phyloP scores from a whole-genome alignment of 2,329 filamentous ascomycete species.

The Aspergillus sergii region DNA sequence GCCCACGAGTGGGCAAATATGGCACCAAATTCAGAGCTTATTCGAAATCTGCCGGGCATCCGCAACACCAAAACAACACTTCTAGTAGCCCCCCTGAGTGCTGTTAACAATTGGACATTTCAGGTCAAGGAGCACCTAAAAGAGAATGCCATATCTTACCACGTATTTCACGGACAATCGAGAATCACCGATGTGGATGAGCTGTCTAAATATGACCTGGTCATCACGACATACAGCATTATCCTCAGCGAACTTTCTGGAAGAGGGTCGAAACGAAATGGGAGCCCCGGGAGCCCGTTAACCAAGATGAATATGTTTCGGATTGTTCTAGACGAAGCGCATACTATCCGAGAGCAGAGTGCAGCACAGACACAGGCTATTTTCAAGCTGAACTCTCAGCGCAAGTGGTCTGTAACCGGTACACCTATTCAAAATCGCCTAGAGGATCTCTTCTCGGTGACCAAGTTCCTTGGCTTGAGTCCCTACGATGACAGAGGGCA shows the following conservation, averaged over 20 bases:
- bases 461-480: constrained; percentile 80
- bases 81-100: constrained; percentile 85
- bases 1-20: constrained; percentile 64
- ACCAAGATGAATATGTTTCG: constrained; percentile 87
- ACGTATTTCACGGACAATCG: constrained; percentile 83
- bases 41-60: constrained; percentile 35
- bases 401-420: constrained; percentile 95
- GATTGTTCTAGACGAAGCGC: constrained; percentile 90
- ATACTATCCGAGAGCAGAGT: constrained; percentile 84
- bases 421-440: constrained; percentile 94
- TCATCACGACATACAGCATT: constrained; percentile 92
- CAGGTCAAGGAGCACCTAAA: constrained; percentile 83
- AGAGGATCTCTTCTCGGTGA: constrained; percentile 83
- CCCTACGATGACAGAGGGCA: constrained; percentile 79
- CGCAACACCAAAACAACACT: constrained; percentile 79
- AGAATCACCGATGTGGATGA: constrained; percentile 69
- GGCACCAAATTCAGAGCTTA: constrained; percentile 48
- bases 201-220: constrained; percentile 74
- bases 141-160: constrained; percentile 66
- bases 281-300: constrained; percentile 65
- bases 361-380: constrained; percentile 85
- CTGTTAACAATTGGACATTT: constrained; percentile 90
- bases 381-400: constrained; percentile 74
- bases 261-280: constrained; percentile 62
- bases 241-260: constrained; percentile 76